Evolutionary conservation across 148 eudicot genomes (phyloP).

Genomic region (Cornus florida): DNA sequence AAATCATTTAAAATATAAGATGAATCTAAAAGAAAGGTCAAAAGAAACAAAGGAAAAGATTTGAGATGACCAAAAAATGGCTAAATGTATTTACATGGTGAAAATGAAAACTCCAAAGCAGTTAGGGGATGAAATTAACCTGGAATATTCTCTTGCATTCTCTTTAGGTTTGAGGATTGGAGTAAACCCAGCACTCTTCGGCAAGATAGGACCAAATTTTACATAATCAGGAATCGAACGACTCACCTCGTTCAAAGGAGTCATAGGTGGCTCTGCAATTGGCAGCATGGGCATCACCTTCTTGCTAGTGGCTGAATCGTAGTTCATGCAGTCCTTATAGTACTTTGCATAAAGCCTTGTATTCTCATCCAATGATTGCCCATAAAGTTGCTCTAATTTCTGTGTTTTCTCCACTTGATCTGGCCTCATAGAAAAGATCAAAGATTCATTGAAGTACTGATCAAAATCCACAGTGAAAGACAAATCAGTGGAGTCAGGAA

Average conservation of each 20-base stretch:
- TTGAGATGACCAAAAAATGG: not conserved
- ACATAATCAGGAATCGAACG: conserved; percentile 52
- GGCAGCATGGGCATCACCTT: conserved; percentile 50
- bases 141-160: conserved; percentile 30
- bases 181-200: conserved; percentile 57
- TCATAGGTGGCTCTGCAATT: conserved; percentile 59
- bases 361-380: conserved; percentile 53
- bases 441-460: conserved; percentile 44
- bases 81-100: not conserved
- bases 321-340: conserved; percentile 47
- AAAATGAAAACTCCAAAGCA: not conserved
- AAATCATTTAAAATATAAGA: too few species aligned
- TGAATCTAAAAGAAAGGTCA: too few species aligned
- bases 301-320: conserved; percentile 35
- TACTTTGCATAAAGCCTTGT: conserved; percentile 52
- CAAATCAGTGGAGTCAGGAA: conserved; percentile 50
- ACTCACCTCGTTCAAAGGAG: conserved; percentile 54
- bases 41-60: not conserved
- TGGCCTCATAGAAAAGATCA: conserved; percentile 50
- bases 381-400: conserved; percentile 44
- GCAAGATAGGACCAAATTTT: conserved; percentile 59
- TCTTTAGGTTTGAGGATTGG: conserved; percentile 26
- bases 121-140: conserved; percentile 23
- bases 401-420: conserved; percentile 55
- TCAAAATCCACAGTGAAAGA: conserved; percentile 54